A percentile compares a stretch with the other conserved stretches of the same genome.
These are phyloP conservation scores for Cyclotella sp. DNA, from an alignment of 108 stramenopile genomes.

Conservation along the genomic window DNA sequence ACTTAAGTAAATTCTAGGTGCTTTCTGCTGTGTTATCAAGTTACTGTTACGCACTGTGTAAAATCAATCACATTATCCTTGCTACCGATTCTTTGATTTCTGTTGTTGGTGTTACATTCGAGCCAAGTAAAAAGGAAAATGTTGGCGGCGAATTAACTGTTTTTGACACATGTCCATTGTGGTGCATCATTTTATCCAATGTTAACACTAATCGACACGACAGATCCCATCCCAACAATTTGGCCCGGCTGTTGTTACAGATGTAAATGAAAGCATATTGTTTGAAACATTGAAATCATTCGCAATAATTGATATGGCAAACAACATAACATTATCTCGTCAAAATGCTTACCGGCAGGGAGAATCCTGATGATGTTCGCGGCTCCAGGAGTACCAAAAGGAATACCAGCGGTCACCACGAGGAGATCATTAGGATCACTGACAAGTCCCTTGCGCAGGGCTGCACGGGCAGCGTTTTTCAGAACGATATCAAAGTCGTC, in stretches of 20 bases:
- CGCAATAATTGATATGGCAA: no score
- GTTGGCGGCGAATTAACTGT: no score
- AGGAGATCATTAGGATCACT: constrained; percentile 69
- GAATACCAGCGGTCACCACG: constrained; percentile 86
- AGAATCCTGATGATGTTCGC: constrained; percentile 92
- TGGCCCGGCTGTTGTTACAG: constrained; percentile 69
- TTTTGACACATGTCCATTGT: no score
- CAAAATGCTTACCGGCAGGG: constrained; percentile 59
- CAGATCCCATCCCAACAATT: constrained; percentile 84
- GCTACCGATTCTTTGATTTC: no score
- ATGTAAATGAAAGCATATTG: no score
- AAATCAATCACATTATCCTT: no score
- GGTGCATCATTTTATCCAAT: background rate
- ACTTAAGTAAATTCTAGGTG: no score
- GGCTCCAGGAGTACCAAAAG: constrained; percentile 85
- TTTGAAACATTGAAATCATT: background rate
- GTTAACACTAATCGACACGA: constrained; percentile 25
- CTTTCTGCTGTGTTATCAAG: no score
- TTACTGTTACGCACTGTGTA: no score
- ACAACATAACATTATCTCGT: background rate
- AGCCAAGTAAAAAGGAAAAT: no score
- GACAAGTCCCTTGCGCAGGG: constrained; percentile 73
- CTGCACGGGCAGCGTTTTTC: constrained; percentile 63
- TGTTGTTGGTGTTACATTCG: no score
- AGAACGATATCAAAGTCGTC: constrained; percentile 61